These are phyloP conservation scores for Colletotrichum tanaceti DNA, from an alignment of 2,329 filamentous ascomycete genomes.

Conservation along the genomic window DNA sequence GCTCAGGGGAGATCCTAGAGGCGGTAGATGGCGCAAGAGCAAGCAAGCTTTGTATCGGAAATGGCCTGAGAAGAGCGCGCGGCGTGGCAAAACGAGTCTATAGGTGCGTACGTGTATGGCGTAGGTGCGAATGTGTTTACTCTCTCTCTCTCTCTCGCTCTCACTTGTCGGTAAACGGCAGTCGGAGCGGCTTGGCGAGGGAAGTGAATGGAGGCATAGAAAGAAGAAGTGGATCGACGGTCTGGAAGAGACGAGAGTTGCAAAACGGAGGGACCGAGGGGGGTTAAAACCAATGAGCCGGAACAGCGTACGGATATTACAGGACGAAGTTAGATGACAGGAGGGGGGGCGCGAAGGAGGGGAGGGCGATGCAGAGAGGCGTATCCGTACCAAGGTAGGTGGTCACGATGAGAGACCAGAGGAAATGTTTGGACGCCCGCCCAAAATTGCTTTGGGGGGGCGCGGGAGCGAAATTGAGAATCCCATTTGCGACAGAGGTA, in stretches of 20 bases:
- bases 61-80: background rate
- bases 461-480: conserved; percentile 17
- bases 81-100: conserved; percentile 6
- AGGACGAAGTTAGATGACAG: conserved; percentile 14
- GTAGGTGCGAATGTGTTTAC: no score
- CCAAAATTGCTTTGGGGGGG: conserved; percentile 11
- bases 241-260: conserved; percentile 8
- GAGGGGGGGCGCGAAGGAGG: conserved; percentile 9
- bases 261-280: conserved; percentile 16
- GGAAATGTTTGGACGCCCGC: background rate
- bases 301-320: background rate
- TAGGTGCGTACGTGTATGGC: no score
- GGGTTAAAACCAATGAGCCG: conserved; percentile 8
- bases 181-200: conserved; percentile 29
- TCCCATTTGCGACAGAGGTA: background rate
- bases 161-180: conserved; percentile 26
- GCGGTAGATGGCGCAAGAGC: background rate
- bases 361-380: conserved; percentile 15
- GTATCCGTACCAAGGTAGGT: no score
- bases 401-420: conserved; percentile 28
- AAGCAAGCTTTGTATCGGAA: background rate
- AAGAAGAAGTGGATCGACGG: conserved; percentile 29
- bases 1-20: conserved; percentile 14
- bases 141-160: background rate
- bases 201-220: conserved; percentile 8